Conservation (phyloP, 148 eudicot species). For the Rhododendron griersonianum region DNA sequence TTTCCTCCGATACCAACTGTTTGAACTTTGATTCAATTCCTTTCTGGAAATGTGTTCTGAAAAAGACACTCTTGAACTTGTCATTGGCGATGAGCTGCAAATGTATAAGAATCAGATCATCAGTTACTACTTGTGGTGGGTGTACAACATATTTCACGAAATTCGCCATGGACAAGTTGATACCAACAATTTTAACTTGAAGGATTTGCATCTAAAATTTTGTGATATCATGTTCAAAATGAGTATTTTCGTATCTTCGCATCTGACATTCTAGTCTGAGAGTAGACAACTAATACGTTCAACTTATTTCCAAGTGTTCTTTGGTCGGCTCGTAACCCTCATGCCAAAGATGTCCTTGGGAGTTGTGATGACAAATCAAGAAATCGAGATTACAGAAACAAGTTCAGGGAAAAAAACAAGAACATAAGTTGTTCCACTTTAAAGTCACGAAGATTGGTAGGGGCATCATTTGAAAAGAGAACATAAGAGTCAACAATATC, state of each 20-base stretch:
- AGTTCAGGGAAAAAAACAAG: no score
- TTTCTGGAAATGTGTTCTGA: conserved; percentile 22
- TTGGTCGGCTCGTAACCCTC: not conserved
- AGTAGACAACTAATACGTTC: no score
- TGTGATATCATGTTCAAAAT: no score
- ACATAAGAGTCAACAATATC: no score
- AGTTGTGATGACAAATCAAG: not conserved
- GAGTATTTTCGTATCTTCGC: not conserved
- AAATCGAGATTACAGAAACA: not conserved
- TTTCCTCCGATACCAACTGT: conserved; percentile 16
- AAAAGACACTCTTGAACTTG: conserved; percentile 45
- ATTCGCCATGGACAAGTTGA: not conserved
- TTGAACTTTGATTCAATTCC: conserved; percentile 19
- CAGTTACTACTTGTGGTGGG: not conserved
- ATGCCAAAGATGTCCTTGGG: no score
- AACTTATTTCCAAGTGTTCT: not conserved
- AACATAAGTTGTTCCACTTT: no score
- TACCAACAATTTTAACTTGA: no score
- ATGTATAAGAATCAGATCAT: not conserved
- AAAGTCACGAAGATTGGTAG: no score
- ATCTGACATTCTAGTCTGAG: no score
- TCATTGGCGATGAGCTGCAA: conserved; percentile 52
- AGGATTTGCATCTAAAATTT: no score
- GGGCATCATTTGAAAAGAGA: no score
- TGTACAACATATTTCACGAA: not conserved